Conservation (phyloP, 2,329 filamentous ascomycete species). For the Annulohypoxylon truncatum region DNA sequence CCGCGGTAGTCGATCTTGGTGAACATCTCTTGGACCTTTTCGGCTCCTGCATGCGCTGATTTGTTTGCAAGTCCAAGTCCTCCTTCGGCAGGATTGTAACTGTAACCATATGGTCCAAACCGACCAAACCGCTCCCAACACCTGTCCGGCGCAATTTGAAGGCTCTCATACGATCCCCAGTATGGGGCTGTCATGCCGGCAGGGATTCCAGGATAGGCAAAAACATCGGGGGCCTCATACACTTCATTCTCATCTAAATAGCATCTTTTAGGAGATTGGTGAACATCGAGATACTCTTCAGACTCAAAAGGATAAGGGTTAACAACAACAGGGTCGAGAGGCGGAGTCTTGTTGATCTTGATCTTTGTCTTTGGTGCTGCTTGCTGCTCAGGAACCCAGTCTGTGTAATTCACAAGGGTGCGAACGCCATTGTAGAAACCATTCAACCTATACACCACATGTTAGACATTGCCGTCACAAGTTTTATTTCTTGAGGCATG, state of each 20-base stretch:
- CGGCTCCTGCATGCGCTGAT: constrained; percentile 69
- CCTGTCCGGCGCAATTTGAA: constrained; percentile 71
- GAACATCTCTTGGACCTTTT: constrained; percentile 55
- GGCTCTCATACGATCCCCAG: constrained; percentile 71
- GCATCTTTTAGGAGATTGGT: constrained; percentile 53
- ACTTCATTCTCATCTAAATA: constrained; percentile 63
- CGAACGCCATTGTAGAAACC: constrained; percentile 48
- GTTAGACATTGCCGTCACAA: constrained; percentile 22
- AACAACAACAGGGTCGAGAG: constrained; percentile 46
- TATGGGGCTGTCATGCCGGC: constrained; percentile 72
- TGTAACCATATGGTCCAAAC: constrained; percentile 74
- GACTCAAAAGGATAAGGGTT: constrained; percentile 48
- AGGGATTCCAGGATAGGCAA: constrained; percentile 69
- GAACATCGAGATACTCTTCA: constrained; percentile 44
- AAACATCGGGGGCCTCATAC: constrained; percentile 49
- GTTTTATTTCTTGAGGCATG: constrained; percentile 7
- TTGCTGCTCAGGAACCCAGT: constrained; percentile 48
- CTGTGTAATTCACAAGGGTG: constrained; percentile 45
- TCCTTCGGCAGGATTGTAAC: constrained; percentile 72
- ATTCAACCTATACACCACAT: constrained; percentile 35
- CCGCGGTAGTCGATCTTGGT: constrained; percentile 53
- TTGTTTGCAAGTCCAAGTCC: constrained; percentile 71
- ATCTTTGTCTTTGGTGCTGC: constrained; percentile 34
- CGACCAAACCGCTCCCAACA: constrained; percentile 79
- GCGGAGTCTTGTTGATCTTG: constrained; percentile 39